Evolutionary conservation across 83 land plant genomes (phyloP), one percentile per base, ranked within the genome.

Genomic region (Picea abies): DNA sequence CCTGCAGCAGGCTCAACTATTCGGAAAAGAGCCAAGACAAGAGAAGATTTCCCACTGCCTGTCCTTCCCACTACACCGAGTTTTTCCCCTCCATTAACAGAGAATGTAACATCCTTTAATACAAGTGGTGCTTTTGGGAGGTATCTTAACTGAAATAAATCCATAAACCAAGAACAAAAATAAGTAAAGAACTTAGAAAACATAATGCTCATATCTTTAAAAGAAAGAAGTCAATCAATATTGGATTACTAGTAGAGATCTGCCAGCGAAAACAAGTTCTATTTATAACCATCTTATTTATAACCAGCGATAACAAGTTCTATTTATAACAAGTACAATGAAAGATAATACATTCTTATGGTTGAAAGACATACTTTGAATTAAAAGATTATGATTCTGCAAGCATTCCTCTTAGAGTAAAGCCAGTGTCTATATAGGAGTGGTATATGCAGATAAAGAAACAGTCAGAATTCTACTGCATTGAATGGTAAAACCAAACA

Each of bases 1-100:
- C 90, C 90, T 22, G 83, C 83, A 23, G 91, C 82, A n/a, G 97
- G 93, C 81, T 95, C 97, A 22, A 97, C 94, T 49, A 97, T 81
- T 11, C 97, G 91, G 71, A 92, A 94, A 14, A 91, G 70, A 29
- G 92, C 91, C 60, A 85, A 61, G 25, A 91, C 90, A 0, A 91
- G 85, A 73, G 93, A 87, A 22, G 91, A 85, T 60, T 91, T 90
- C 79, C 92, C 90, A 81, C 90, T 88, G 23, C 92, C 90, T 20
- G 92, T 90, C 65, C 90, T 81, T 16, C 90, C 90, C 25, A 91
- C 93, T 17, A 91, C 85, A 56, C 93, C 92, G 15, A 91, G 63
- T 76, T 86, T 83, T 22, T 85, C 80, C 17, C 93, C 92, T 62
- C 91, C 93, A 76, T 89, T 76, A 82, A 91, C 63, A 23, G 81